Conservation (phyloP, 2,329 filamentous ascomycete genomes). For the Penicillium hordei region DNA sequence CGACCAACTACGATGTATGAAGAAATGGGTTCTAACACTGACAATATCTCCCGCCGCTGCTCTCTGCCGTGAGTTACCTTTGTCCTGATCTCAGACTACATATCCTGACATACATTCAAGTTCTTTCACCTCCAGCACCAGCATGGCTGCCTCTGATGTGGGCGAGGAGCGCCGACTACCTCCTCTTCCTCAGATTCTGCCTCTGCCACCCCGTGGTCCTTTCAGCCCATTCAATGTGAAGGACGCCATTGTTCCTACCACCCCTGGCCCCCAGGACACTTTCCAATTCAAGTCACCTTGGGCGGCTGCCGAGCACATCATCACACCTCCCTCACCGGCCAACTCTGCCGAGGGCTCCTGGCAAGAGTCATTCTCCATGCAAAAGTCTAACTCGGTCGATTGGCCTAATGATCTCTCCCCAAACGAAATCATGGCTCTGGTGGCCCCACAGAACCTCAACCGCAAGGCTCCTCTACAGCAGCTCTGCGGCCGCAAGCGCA, state of each 20-base stretch:
- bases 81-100: not conserved
- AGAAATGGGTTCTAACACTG: constrained; percentile 32
- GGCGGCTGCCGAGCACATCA: constrained; percentile 30
- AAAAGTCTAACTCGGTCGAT: constrained; percentile 29
- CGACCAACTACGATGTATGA: constrained; percentile 30
- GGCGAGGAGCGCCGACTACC: constrained; percentile 39
- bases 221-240: constrained; percentile 39
- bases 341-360: constrained; percentile 41
- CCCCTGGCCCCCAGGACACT: constrained; percentile 35
- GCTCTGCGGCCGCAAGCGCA: constrained; percentile 42
- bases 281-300: constrained; percentile 38
- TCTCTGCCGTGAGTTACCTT: constrained; percentile 37
- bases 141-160: constrained; percentile 27
- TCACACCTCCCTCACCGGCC: constrained; percentile 39
- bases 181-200: constrained; percentile 39
- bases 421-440: constrained; percentile 35
- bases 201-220: constrained; percentile 37
- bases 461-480: constrained; percentile 43
- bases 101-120: constrained; percentile 10
- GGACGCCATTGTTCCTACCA: constrained; percentile 32
- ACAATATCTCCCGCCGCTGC: constrained; percentile 33
- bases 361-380: constrained; percentile 34
- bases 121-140: constrained; percentile 21
- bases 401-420: constrained; percentile 38
- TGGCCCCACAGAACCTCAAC: constrained; percentile 39